Conservation (phyloP, 2,329 filamentous ascomycete genomes). For the Cryoendolithus antarcticus region DNA sequence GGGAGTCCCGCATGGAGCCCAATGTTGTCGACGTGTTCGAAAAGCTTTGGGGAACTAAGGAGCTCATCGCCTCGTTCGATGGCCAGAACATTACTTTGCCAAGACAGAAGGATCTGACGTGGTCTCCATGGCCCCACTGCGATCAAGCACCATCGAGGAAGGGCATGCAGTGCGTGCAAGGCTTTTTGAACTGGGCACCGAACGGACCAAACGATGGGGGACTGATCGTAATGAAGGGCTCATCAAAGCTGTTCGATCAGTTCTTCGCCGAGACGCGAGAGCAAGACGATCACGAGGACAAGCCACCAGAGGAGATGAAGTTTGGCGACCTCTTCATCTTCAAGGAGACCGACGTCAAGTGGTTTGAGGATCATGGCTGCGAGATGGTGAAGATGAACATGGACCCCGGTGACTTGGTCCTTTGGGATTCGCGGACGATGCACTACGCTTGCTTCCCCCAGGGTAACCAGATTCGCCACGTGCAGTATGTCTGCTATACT, state of each 20-base stretch:
- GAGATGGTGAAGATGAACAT: conserved; percentile 11
- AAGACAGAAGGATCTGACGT: conserved; percentile 26
- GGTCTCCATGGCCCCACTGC: conserved; percentile 34
- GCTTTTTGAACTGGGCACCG: conserved; percentile 33
- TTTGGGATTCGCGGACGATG: conserved; percentile 28
- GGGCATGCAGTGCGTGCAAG: conserved; percentile 32
- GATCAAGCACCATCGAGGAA: conserved; percentile 32
- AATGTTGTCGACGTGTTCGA: conserved; percentile 29
- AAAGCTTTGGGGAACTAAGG: conserved; percentile 29
- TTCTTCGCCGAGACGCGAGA: conserved; percentile 30
- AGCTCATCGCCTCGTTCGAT: conserved; percentile 22
- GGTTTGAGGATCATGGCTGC: conserved; percentile 13
- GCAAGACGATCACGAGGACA: conserved; percentile 19
- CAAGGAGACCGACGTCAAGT: conserved; percentile 22
- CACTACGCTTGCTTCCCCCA: conserved; percentile 29
- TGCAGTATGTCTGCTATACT: conserved; percentile 23
- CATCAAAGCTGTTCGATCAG: conserved; percentile 29
- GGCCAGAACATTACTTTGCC: conserved; percentile 33
- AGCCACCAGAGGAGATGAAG: conserved; percentile 21
- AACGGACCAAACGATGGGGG: conserved; percentile 37
- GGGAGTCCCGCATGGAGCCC: conserved; percentile 32
- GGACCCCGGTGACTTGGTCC: conserved; percentile 13
- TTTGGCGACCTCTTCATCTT: conserved; percentile 33
- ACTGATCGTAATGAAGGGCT: conserved; percentile 34
- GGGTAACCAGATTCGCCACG: conserved; percentile 17